Percentiles rank a stretch among this genome's conserved stretches.
Evolutionary conservation across 2,329 filamentous ascomycete species (phyloP).

Genomic region (Biscogniauxia marginata): DNA sequence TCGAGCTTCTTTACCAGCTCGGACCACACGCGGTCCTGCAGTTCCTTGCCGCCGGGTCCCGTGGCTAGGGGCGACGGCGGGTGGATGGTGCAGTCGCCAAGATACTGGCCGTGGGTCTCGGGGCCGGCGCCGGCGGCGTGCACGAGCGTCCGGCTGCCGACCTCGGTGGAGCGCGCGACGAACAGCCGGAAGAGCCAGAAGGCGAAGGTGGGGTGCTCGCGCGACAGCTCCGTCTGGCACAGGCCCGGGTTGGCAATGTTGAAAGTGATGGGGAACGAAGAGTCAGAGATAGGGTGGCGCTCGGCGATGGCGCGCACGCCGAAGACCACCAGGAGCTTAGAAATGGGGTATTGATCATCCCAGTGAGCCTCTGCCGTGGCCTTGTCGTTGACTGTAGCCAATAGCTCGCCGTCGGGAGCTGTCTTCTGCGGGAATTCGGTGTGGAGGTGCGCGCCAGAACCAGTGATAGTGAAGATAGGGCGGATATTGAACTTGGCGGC

Average conservation of each 20-base stretch:
- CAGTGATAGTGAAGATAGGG: slow-evolving; percentile 30
- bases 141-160: slow-evolving; percentile 45
- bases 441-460: slow-evolving; percentile 27
- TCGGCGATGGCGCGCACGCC: slow-evolving; percentile 24
- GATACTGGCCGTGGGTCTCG: slow-evolving; percentile 47
- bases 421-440: slow-evolving; percentile 29
- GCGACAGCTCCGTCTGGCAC: slow-evolving; percentile 46
- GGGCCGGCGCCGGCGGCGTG: slow-evolving; percentile 36
- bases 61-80: slow-evolving; percentile 37
- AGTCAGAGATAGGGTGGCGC: slow-evolving; percentile 3
- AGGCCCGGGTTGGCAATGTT: slow-evolving; percentile 54
- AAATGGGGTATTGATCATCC: slow-evolving; percentile 25
- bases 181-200: slow-evolving; percentile 31
- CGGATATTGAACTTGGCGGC: slow-evolving; percentile 18
- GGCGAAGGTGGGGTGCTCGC: slow-evolving; percentile 30
- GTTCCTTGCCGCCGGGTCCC: slow-evolving; percentile 37
- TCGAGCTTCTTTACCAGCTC: slow-evolving; percentile 44
- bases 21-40: slow-evolving; percentile 41
- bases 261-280: slow-evolving; percentile 39
- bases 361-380: slow-evolving; percentile 1
- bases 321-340: slow-evolving; percentile 34
- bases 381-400: slow-evolving; percentile 24
- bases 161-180: slow-evolving; percentile 44
- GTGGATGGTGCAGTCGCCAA: slow-evolving; percentile 34
- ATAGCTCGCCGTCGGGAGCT: slow-evolving; percentile 28